phyloP scores from a whole-genome alignment of 106 monocot genomes.

The Posidonia australis region DNA sequence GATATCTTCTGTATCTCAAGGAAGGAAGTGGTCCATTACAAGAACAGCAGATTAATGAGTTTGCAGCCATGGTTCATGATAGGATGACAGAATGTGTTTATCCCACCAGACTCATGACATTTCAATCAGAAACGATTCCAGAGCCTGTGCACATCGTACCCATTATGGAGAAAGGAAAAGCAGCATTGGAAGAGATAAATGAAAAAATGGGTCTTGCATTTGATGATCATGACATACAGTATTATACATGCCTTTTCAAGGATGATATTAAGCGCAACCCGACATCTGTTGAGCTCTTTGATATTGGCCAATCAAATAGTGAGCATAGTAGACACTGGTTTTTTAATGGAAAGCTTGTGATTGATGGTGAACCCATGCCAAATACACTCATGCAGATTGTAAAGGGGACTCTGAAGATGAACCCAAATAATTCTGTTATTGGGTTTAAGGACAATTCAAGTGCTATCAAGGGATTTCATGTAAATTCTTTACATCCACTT shows the following conservation, averaged over 20 bases:
- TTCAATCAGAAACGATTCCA: slow-evolving; percentile 33
- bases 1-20: slow-evolving; percentile 53
- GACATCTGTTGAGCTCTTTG: slow-evolving; percentile 90
- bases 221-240: slow-evolving; percentile 88
- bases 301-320: slow-evolving; percentile 93
- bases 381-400: slow-evolving; percentile 68
- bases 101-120: slow-evolving; percentile 49
- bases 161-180: slow-evolving; percentile 65
- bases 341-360: slow-evolving; percentile 75
- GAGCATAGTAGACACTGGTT: slow-evolving; percentile 98
- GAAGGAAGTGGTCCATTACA: slow-evolving; percentile 35
- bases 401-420: slow-evolving; percentile 69
- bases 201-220: slow-evolving; percentile 86
- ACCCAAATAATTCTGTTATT: slow-evolving; percentile 86
- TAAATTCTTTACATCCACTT: slow-evolving; percentile 37
- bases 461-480: slow-evolving; percentile 74
- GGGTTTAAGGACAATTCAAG: slow-evolving; percentile 99
- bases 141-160: slow-evolving; percentile 58
- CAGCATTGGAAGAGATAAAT: slow-evolving; percentile 80
- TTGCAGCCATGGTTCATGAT: slow-evolving; percentile 79
- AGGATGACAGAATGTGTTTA: slow-evolving; percentile 99
- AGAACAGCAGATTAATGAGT: slow-evolving; percentile 44
- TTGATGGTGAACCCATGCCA: slow-evolving; percentile 56
- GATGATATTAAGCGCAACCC: slow-evolving; percentile 90
- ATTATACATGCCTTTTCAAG: slow-evolving; percentile 73